Percentiles rank a stretch among this genome's conserved stretches.
Evolutionary conservation across 805 yeast species (phyloP).

Genomic region (Zygosaccharomyces siamensis): DNA sequence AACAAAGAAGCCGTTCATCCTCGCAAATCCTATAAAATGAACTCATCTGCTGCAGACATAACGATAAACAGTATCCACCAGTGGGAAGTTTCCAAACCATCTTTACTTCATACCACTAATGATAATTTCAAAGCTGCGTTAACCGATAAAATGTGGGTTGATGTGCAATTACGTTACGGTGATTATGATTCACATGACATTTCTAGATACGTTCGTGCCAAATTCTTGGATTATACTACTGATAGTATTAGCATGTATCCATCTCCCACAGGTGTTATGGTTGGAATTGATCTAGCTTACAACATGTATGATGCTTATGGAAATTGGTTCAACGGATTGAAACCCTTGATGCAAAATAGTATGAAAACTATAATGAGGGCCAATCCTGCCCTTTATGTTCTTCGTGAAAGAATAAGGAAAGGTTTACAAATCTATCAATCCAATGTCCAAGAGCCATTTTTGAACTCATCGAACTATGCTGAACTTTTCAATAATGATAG

Average conservation of each 20-base stretch:
- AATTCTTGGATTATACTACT: constrained; percentile 86
- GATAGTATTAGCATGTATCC: constrained; percentile 86
- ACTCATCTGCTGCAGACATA: constrained; percentile 90
- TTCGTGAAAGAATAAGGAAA: constrained; percentile 89
- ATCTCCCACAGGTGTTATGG: constrained; percentile 84
- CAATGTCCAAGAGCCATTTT: constrained; percentile 86
- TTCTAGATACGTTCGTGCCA: constrained; percentile 87
- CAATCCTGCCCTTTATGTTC: constrained; percentile 86
- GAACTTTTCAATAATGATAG: constrained; percentile 82
- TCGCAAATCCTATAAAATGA: constrained; percentile 94
- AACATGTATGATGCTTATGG: constrained; percentile 97
- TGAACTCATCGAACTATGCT: constrained; percentile 84
- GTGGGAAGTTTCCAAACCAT: constrained; percentile 83
- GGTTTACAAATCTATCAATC: constrained; percentile 91
- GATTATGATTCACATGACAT: constrained; percentile 98
- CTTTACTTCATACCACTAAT: constrained; percentile 65
- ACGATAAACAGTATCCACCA: constrained; percentile 66
- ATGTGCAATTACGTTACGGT: constrained; percentile 91
- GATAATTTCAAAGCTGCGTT: constrained; percentile 57
- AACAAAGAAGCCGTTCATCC: constrained; percentile 94
- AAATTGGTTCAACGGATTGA: constrained; percentile 94
- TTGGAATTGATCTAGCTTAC: constrained; percentile 90
- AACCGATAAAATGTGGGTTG: constrained; percentile 82
- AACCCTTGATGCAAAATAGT: constrained; percentile 83
- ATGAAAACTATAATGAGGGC: constrained; percentile 92